Percentiles rank a stretch among this genome's conserved stretches.
phyloP scores from a whole-genome alignment of 2,329 filamentous ascomycete genomes.

The Penicillium sp. region DNA sequence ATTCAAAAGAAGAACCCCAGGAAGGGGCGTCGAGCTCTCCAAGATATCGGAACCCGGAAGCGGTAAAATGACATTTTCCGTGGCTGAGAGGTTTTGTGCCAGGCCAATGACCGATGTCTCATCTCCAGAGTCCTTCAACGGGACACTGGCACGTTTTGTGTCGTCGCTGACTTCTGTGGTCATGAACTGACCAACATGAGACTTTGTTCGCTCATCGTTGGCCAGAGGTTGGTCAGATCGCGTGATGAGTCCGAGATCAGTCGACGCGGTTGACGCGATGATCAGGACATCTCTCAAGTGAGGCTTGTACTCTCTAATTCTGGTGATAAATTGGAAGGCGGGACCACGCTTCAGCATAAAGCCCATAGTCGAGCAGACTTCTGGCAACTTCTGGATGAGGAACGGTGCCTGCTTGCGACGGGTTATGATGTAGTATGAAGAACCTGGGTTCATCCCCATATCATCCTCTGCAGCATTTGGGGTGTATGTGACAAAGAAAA shows the following conservation, averaged over 20 bases:
- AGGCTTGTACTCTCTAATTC: conserved; percentile 77
- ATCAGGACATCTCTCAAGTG: conserved; percentile 78
- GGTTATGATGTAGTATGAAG: conserved; percentile 76
- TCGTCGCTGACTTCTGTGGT: conserved; percentile 56
- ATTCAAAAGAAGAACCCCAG: conserved; percentile 80
- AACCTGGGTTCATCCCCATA: conserved; percentile 54
- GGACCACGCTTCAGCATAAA: conserved; percentile 55
- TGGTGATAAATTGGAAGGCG: conserved; percentile 73
- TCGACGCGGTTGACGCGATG: conserved; percentile 74
- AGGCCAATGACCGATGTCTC: conserved; percentile 79
- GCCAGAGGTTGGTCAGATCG: conserved; percentile 68
- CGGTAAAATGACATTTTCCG: conserved; percentile 73
- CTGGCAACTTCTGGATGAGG: conserved; percentile 69
- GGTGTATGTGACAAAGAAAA: conserved; percentile 79
- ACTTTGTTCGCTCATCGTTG: conserved; percentile 57
- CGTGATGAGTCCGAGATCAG: conserved; percentile 75
- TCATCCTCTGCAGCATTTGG: conserved; percentile 55
- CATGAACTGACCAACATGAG: conserved; percentile 67
- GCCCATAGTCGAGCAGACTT: conserved; percentile 71
- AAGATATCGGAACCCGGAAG: conserved; percentile 75
- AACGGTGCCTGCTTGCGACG: conserved; percentile 62
- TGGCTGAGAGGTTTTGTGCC: conserved; percentile 78
- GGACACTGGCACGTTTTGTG: conserved; percentile 76
- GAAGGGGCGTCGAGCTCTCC: conserved; percentile 75
- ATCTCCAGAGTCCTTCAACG: conserved; percentile 61